phyloP scores from a whole-genome alignment of 2,329 filamentous ascomycete genomes.

The Lasiodiplodia hormozganensis region DNA sequence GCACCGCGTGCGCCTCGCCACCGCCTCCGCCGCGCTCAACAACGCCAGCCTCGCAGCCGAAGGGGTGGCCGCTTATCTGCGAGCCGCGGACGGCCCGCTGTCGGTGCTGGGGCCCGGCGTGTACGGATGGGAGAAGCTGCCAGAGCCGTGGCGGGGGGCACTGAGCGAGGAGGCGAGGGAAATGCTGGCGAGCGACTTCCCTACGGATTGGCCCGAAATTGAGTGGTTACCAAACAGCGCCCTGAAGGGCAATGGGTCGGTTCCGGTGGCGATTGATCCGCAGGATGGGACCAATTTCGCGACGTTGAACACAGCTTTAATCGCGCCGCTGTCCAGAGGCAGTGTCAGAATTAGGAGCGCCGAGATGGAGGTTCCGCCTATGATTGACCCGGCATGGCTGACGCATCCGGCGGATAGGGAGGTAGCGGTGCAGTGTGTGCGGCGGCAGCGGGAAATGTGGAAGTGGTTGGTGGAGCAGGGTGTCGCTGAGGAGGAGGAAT shows the following conservation, averaged over 20 bases:
- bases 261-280: conserved; percentile 34
- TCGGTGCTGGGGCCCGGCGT: no score
- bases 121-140: no score
- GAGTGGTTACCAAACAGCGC: conserved; percentile 36
- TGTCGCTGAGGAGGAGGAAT: background rate
- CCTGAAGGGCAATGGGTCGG: conserved; percentile 33
- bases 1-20: conserved; percentile 30
- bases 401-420: conserved; percentile 41
- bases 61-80: no score
- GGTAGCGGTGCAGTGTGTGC: conserved; percentile 42
- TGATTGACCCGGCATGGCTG: conserved; percentile 47
- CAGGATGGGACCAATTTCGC: conserved; percentile 42
- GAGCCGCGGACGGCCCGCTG: no score
- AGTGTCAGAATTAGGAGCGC: conserved; percentile 41
- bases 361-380: conserved; percentile 37
- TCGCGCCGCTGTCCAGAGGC: conserved; percentile 45
- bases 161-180: no score
- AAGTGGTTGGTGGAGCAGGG: background rate
- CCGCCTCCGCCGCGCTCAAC: background rate
- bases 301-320: conserved; percentile 39
- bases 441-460: conserved; percentile 38
- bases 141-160: no score
- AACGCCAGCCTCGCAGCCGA: no score
- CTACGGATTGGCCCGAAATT: conserved; percentile 35
- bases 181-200: background rate